These are phyloP conservation scores for Polytrichum commune DNA, from an alignment of 225 moss, liverwort and hornwort genomes.

Conservation along the genomic window DNA sequence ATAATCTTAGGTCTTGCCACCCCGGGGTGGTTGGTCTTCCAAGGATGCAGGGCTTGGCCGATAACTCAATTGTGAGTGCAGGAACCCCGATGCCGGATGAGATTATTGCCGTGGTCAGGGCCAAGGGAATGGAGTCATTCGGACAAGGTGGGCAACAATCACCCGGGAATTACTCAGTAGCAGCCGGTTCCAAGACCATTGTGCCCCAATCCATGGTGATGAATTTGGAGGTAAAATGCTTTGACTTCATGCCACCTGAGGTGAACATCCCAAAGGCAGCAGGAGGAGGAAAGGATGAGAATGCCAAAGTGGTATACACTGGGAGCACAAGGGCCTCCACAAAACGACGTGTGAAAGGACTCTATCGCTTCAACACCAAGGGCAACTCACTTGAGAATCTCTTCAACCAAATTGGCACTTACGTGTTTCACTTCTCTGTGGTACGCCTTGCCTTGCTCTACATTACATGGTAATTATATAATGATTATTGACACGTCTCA, in stretches of 20 bases:
- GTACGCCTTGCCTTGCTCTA: constrained; percentile 3
- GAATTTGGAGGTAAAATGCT: constrained; percentile 49
- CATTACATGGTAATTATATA: too few species aligned
- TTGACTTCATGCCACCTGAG: constrained; percentile 36
- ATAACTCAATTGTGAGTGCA: constrained; percentile 32
- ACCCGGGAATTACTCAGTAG: neutral
- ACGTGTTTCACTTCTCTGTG: constrained; percentile 51
- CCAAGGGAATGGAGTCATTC: constrained; percentile 14
- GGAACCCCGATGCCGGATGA: constrained; percentile 43
- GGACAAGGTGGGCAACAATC: neutral
- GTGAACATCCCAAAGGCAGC: constrained; percentile 1
- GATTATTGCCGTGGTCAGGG: constrained; percentile 52
- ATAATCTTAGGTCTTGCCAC: too few species aligned
- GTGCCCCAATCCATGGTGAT: constrained; percentile 46
- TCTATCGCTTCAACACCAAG: constrained; percentile 44
- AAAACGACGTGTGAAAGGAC: constrained; percentile 41
- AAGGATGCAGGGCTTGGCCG: constrained; percentile 37
- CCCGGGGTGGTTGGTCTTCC: neutral
- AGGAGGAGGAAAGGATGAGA: neutral
- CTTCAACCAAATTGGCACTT: constrained; percentile 49
- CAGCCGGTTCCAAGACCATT: constrained; percentile 30
- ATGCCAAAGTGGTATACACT: constrained; percentile 28
- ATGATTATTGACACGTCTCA: too few species aligned
- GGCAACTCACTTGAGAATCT: constrained; percentile 44
- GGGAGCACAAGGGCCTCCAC: constrained; percentile 24